Conservation (phyloP, 2,329 filamentous ascomycete genomes). For the Sclerotinia nivalis region DNA sequence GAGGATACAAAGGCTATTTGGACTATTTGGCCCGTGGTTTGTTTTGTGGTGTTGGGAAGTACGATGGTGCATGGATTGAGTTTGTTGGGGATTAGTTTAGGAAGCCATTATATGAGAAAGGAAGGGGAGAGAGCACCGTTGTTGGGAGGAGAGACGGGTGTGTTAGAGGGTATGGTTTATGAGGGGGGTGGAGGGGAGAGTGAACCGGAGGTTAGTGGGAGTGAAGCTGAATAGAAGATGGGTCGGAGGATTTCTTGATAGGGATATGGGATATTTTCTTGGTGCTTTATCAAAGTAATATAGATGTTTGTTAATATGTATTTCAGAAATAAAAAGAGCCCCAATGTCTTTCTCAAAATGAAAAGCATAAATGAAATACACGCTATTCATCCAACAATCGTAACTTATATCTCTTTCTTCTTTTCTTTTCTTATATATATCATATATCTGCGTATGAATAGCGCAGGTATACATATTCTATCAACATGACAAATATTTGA, state of each 20-base stretch:
- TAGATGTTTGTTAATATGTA: not conserved
- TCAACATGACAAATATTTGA: too few species aligned
- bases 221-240: slow-evolving; percentile 22
- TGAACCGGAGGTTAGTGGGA: slow-evolving; percentile 40
- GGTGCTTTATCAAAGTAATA: not conserved
- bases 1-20: slow-evolving; percentile 45
- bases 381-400: too few species aligned
- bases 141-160: slow-evolving; percentile 51
- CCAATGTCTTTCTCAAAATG: too few species aligned
- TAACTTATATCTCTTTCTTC: too few species aligned
- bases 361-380: not conserved
- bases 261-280: not conserved
- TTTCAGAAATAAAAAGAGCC: too few species aligned
- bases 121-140: slow-evolving; percentile 52
- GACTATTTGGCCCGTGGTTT: slow-evolving; percentile 55
- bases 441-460: too few species aligned
- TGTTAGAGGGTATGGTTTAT: slow-evolving; percentile 52
- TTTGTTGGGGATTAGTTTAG: slow-evolving; percentile 51
- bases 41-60: slow-evolving; percentile 55
- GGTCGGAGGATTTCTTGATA: not conserved
- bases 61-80: slow-evolving; percentile 56
- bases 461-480: too few species aligned
- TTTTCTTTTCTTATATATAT: too few species aligned
- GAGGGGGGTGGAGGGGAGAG: slow-evolving; percentile 42
- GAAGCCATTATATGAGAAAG: slow-evolving; percentile 48